phyloP scores from a whole-genome alignment of 306 rosid genomes.

The Urtica urens region DNA sequence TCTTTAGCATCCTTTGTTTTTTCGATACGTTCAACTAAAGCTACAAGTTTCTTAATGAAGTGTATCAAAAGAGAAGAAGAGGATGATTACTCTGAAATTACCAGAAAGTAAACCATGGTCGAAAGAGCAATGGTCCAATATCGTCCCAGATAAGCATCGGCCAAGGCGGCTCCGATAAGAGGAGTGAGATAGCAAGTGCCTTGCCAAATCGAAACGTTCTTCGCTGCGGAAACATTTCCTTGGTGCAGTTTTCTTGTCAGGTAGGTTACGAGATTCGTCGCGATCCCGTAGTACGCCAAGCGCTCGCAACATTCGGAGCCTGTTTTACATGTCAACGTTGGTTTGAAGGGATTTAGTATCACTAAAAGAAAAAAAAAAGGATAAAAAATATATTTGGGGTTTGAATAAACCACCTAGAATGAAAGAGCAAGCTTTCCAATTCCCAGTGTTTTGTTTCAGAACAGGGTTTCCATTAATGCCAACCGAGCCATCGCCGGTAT shows the following conservation, averaged over 20 bases:
- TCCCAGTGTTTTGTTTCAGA: slow-evolving; percentile 28
- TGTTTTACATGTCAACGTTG: slow-evolving; percentile 8
- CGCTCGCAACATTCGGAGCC: slow-evolving; percentile 88
- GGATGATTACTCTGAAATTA: slow-evolving; percentile 4
- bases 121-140: slow-evolving; percentile 86
- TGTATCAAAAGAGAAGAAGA: background rate
- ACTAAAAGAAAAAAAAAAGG: background rate
- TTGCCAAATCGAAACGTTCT: slow-evolving; percentile 78
- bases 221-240: slow-evolving; percentile 89
- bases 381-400: background rate
- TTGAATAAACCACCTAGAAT: slow-evolving; percentile 34
- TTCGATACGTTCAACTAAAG: background rate
- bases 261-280: slow-evolving; percentile 82
- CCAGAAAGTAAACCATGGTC: slow-evolving; percentile 62
- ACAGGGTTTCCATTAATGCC: slow-evolving; percentile 12
- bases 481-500: background rate
- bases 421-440: slow-evolving; percentile 48
- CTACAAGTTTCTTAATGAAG: background rate
- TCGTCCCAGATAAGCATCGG: slow-evolving; percentile 95
- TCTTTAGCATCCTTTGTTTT: too few relatives aligned
- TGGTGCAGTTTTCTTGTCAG: slow-evolving; percentile 66
- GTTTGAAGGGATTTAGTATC: background rate
- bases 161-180: slow-evolving; percentile 81
- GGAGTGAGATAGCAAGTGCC: slow-evolving; percentile 97
- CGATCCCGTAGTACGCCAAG: slow-evolving; percentile 83